A percentile compares a stretch with the other conserved stretches of the same genome.
Evolutionary conservation across 192 early-diverging fungal species (phyloP).

Genomic region (Paraglomus occultum): DNA sequence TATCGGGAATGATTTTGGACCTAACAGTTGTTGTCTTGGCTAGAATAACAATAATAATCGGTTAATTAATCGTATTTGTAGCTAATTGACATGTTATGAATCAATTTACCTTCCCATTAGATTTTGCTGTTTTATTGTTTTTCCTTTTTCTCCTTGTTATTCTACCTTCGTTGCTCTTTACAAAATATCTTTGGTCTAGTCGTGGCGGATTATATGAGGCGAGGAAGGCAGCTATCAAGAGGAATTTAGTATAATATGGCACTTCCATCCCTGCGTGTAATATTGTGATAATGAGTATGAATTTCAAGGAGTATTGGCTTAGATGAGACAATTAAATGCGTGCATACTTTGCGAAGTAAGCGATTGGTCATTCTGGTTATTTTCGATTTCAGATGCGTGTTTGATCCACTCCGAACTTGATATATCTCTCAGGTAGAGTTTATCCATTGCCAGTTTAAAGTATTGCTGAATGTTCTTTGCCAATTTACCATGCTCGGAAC

Average conservation of each 20-base stretch:
- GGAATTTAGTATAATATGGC: slow-evolving; percentile 87
- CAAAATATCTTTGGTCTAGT: slow-evolving; percentile 86
- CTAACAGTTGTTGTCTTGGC: slow-evolving; percentile 82
- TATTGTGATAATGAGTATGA: background rate
- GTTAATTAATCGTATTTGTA: slow-evolving; percentile 4
- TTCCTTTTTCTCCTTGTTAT: background rate
- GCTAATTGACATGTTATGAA: slow-evolving; percentile 32
- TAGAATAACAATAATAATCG: slow-evolving; percentile 15
- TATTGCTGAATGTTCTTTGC: slow-evolving; percentile 76
- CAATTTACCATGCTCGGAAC: slow-evolving; percentile 68
- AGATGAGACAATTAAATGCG: background rate
- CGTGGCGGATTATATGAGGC: slow-evolving; percentile 92
- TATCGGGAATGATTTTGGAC: slow-evolving; percentile 91
- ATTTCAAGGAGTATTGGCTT: background rate
- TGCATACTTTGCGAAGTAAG: background rate
- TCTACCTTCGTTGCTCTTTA: slow-evolving; percentile 49
- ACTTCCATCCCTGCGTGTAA: slow-evolving; percentile 59
- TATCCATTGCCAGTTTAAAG: slow-evolving; percentile 79
- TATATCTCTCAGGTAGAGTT: slow-evolving; percentile 88
- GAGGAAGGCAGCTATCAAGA: slow-evolving; percentile 85
- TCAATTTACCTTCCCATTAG: slow-evolving; percentile 48
- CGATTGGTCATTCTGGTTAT: background rate
- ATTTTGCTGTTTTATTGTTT: slow-evolving; percentile 40
- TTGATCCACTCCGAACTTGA: slow-evolving; percentile 81
- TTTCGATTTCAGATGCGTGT: slow-evolving; percentile 32